phyloP scores from a whole-genome alignment of 768 basidiomycete species.

The Hygrophorus pudorinus region DNA sequence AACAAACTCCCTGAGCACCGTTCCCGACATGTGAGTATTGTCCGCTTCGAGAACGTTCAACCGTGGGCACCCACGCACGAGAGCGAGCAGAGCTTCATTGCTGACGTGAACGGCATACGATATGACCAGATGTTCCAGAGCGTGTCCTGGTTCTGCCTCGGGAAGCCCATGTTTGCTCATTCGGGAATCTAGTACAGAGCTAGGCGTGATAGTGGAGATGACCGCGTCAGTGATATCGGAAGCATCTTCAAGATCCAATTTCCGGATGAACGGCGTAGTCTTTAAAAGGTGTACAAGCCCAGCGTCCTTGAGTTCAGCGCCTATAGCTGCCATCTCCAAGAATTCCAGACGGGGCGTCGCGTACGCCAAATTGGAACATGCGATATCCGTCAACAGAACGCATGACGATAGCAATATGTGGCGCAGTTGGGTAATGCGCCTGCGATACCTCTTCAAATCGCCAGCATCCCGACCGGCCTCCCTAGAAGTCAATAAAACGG shows the following conservation, averaged over 20 bases:
- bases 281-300: constrained; percentile 65
- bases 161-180: neutral
- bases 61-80: constrained; percentile 54
- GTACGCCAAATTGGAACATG: constrained; percentile 63
- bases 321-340: constrained; percentile 73
- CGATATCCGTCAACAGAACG: constrained; percentile 58
- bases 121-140: constrained; percentile 61
- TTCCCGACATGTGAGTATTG: constrained; percentile 59
- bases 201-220: constrained; percentile 54
- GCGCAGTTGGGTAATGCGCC: constrained; percentile 58
- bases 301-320: constrained; percentile 54
- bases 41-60: constrained; percentile 70
- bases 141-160: constrained; percentile 34
- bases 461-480: constrained; percentile 55
- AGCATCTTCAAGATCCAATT: constrained; percentile 83
- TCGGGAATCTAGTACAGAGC: constrained; percentile 1
- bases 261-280: constrained; percentile 61
- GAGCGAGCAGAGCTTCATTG: constrained; percentile 49
- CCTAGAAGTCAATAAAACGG: constrained; percentile 45
- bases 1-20: constrained; percentile 61
- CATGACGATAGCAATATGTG: constrained; percentile 72
- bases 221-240: constrained; percentile 62
- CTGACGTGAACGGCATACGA: constrained; percentile 58
- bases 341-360: constrained; percentile 64
- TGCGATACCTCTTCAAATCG: constrained; percentile 36